Conservation (phyloP, 2,329 filamentous ascomycete species). For the Verruconis gallopava region DNA sequence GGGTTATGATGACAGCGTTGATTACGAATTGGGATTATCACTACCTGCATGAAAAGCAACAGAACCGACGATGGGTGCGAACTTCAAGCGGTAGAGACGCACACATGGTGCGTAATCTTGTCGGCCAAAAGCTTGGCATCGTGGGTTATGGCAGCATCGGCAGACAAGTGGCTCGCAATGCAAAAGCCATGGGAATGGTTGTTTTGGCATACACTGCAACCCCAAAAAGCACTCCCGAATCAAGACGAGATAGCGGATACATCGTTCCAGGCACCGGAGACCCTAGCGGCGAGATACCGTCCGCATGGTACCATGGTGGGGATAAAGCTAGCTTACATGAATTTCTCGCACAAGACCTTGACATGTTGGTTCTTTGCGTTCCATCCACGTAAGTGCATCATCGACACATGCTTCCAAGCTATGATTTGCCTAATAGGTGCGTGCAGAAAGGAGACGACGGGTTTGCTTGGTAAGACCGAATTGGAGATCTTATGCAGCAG, state of each 20-base stretch:
- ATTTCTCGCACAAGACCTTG: constrained; percentile 43
- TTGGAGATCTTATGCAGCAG: constrained; percentile 39
- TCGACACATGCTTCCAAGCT: too few species aligned
- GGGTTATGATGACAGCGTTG: constrained; percentile 50
- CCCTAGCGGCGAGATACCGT: constrained; percentile 40
- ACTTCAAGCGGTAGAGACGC: constrained; percentile 21
- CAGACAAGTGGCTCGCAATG: constrained; percentile 45
- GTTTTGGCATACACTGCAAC: constrained; percentile 65
- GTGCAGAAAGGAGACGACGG: constrained; percentile 32
- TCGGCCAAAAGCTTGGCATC: constrained; percentile 46
- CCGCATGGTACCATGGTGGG: constrained; percentile 45
- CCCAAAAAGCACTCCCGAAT: constrained; percentile 53
- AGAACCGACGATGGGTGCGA: constrained; percentile 37
- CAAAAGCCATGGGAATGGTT: constrained; percentile 53
- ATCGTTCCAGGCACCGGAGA: constrained; percentile 55
- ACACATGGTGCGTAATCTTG: constrained; percentile 37
- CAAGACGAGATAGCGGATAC: constrained; percentile 50
- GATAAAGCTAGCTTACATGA: constrained; percentile 37
- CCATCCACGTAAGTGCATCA: constrained; percentile 35
- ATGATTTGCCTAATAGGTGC: too few species aligned
- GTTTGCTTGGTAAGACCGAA: constrained; percentile 41
- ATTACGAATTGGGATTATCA: constrained; percentile 42
- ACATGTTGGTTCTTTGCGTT: constrained; percentile 43
- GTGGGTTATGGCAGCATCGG: constrained; percentile 51
- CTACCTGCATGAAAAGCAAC: constrained; percentile 43